Evolutionary conservation across 257 asterid genomes (phyloP).

Genomic region (Capsicum chinense): DNA sequence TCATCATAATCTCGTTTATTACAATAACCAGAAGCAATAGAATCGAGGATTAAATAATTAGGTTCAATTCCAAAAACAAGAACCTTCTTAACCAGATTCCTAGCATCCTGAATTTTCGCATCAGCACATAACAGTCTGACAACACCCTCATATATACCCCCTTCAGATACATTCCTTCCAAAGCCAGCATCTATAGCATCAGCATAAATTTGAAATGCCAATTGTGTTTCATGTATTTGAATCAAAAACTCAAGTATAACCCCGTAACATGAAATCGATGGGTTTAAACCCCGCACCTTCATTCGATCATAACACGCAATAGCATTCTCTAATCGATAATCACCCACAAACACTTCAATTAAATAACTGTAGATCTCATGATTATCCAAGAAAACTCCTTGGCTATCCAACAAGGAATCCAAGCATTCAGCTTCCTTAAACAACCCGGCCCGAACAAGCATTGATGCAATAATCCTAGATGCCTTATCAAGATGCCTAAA

Average conservation of each 20-base stretch:
- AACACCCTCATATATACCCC: constrained; percentile 54
- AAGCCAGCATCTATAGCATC: constrained; percentile 57
- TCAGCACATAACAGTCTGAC: constrained; percentile 62
- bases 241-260: constrained; percentile 56
- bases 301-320: constrained; percentile 55
- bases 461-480: constrained; percentile 71
- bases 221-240: constrained; percentile 52
- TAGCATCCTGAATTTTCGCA: constrained; percentile 83
- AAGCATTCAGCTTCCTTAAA: constrained; percentile 64
- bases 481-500: constrained; percentile 65
- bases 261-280: constrained; percentile 54
- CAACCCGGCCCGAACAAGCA: constrained; percentile 67
- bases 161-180: constrained; percentile 46
- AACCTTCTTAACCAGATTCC: constrained; percentile 58
- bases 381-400: constrained; percentile 67
- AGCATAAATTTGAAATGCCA: constrained; percentile 52
- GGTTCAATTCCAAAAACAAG: constrained; percentile 54
- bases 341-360: constrained; percentile 67
- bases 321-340: constrained; percentile 66
- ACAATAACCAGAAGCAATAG: constrained; percentile 66
- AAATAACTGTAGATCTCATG: constrained; percentile 65
- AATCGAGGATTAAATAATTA: constrained; percentile 47
- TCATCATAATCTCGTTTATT: constrained; percentile 83
- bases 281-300: constrained; percentile 65
- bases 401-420: constrained; percentile 62